phyloP scores from a whole-genome alignment of 1,284 basidiomycete species.

The Sanghuangporus baumii region DNA sequence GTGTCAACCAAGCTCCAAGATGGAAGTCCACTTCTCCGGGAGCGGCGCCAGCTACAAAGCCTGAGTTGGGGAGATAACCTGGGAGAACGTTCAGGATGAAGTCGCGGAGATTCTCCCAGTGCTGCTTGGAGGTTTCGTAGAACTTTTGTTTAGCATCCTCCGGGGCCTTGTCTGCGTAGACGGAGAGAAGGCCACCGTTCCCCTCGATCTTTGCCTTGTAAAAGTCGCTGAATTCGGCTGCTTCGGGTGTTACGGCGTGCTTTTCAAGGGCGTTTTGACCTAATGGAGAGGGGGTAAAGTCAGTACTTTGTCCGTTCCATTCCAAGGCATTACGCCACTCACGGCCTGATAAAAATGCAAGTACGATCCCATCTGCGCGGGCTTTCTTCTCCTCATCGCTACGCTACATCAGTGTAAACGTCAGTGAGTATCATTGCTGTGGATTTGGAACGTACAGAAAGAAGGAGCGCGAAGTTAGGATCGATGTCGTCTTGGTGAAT shows the following conservation, averaged over 20 bases:
- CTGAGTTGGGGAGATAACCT: conserved; percentile 33
- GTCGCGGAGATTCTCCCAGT: conserved; percentile 34
- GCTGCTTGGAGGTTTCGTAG: conserved; percentile 34
- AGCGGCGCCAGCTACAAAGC: conserved; percentile 42
- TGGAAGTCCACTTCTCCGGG: conserved; percentile 54
- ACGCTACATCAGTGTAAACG: conserved; percentile 27
- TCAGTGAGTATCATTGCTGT: neutral
- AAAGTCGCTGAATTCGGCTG: conserved; percentile 43
- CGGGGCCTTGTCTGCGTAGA: conserved; percentile 37
- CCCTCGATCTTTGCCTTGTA: conserved; percentile 43
- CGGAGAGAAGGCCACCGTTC: conserved; percentile 41
- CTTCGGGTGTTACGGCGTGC: conserved; percentile 37
- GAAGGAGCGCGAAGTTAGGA: conserved; percentile 49
- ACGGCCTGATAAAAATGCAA: conserved; percentile 41
- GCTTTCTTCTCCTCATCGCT: conserved; percentile 47
- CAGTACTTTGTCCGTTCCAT: conserved; percentile 11
- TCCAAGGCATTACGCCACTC: conserved; percentile 27
- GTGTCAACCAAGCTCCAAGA: conserved; percentile 46
- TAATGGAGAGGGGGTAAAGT: conserved; percentile 13
- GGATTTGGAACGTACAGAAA: conserved; percentile 34
- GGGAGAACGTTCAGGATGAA: conserved; percentile 41
- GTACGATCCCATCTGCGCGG: conserved; percentile 34
- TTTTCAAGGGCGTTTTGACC: conserved; percentile 40
- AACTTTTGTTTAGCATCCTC: conserved; percentile 34
- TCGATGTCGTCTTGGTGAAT: conserved; percentile 53